These are phyloP conservation scores for Silene noctiflora DNA, from an alignment of 179 eudicot genomes.

Conservation along the genomic window DNA sequence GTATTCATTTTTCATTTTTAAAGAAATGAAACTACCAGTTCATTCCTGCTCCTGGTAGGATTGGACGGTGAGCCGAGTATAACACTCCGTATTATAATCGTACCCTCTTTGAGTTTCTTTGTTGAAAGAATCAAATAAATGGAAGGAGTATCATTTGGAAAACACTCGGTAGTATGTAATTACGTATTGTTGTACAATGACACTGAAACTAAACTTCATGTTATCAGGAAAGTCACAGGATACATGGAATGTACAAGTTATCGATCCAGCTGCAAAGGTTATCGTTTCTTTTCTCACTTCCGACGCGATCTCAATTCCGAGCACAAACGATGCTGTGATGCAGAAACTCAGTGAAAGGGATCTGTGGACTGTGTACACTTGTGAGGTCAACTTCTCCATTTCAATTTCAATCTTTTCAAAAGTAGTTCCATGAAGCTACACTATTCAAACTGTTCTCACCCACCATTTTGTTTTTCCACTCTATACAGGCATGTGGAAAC, in stretches of 20 bases:
- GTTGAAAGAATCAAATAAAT: background rate
- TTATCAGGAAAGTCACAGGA: conserved; percentile 52
- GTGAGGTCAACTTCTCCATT: conserved; percentile 49
- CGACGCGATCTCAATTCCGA: conserved; percentile 21
- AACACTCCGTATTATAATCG: background rate
- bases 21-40: too few species aligned
- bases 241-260: conserved; percentile 61
- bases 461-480: conserved; percentile 7
- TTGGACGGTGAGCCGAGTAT: too few species aligned
- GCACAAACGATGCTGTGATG: conserved; percentile 10
- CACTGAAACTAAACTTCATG: background rate
- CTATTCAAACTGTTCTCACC: conserved; percentile 6
- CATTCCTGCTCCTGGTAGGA: too few species aligned
- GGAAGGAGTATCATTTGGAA: background rate
- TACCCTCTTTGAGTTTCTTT: background rate
- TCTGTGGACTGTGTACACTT: conserved; percentile 75
- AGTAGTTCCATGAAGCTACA: background rate
- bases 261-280: conserved; percentile 53
- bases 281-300: conserved; percentile 48
- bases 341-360: conserved; percentile 51
- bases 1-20: too few species aligned
- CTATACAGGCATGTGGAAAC: conserved; percentile 64
- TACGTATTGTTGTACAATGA: background rate
- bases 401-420: background rate
- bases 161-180: background rate